phyloP scores from a whole-genome alignment of 305 asterid genomes.

The Solanum hybrid region DNA sequence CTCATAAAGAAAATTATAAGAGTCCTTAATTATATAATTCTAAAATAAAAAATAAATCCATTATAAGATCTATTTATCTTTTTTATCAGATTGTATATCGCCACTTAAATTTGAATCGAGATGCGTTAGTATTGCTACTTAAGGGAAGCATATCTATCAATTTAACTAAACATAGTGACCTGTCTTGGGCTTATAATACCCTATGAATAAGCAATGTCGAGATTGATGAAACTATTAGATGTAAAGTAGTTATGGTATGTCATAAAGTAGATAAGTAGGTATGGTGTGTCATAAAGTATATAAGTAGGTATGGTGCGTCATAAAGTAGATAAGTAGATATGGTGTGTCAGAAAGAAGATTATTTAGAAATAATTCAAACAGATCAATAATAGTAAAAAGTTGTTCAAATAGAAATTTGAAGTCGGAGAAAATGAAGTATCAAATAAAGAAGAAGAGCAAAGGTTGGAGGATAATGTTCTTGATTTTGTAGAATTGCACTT shows the following conservation, averaged over 20 bases:
- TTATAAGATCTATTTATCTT: too few relatives aligned
- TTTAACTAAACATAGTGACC: not conserved
- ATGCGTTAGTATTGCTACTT: not conserved
- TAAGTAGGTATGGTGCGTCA: too few relatives aligned
- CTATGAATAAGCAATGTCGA: not conserved
- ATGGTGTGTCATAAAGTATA: too few relatives aligned
- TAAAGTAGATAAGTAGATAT: too few relatives aligned
- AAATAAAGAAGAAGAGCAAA: not conserved
- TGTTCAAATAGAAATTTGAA: not conserved
- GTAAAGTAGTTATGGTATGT: too few relatives aligned
- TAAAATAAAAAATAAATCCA: too few relatives aligned
- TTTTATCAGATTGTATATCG: not conserved
- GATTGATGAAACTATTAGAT: too few relatives aligned
- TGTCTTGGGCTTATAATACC: too few relatives aligned
- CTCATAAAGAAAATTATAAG: not conserved
- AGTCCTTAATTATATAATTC: not conserved
- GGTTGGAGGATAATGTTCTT: not conserved
- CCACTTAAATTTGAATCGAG: not conserved
- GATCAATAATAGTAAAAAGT: not conserved
- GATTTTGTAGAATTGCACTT: not conserved
- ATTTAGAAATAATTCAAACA: not conserved
- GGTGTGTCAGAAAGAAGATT: too few relatives aligned
- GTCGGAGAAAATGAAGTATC: not conserved
- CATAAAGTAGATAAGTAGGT: too few relatives aligned
- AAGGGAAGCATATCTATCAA: not conserved